Percentiles rank a stretch among this genome's conserved stretches.
These are phyloP conservation scores for Aspergillus chevalieri DNA, from an alignment of 2,329 filamentous ascomycete genomes.

Conservation along the genomic window DNA sequence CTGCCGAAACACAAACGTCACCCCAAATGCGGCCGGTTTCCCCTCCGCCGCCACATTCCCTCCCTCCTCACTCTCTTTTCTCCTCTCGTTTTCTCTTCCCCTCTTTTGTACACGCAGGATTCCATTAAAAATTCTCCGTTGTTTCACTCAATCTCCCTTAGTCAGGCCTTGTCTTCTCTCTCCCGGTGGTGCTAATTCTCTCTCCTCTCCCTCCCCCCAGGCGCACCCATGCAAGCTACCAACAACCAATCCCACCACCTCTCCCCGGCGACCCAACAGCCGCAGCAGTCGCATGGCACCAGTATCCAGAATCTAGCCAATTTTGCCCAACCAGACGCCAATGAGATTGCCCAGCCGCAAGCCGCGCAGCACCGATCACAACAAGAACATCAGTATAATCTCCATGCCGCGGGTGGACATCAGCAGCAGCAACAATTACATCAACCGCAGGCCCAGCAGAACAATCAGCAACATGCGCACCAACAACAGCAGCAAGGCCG, in stretches of 20 bases:
- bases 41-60: conserved; percentile 17
- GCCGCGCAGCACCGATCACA: too few relatives aligned
- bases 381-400: conserved; percentile 4
- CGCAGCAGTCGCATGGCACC: conserved; percentile 58
- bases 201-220: conserved; percentile 8
- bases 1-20: conserved; percentile 61
- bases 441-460: not conserved
- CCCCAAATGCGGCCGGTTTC: conserved; percentile 31
- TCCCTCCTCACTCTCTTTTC: not conserved
- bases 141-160: not conserved
- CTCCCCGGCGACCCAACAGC: conserved; percentile 35
- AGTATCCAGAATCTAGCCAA: conserved; percentile 83
- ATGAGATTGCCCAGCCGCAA: too few relatives aligned
- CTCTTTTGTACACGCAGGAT: not conserved
- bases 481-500: conserved; percentile 20
- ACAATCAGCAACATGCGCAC: not conserved
- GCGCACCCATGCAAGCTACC: conserved; percentile 33
- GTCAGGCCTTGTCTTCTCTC: not conserved
- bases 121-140: not conserved
- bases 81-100: not conserved
- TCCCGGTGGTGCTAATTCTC: not conserved
- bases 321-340: conserved; percentile 44
- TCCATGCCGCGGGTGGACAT: conserved; percentile 23
- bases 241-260: conserved; percentile 27
- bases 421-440: not conserved